Base-by-base conservation (phyloP, 2,329 filamentous ascomycete genomes). In the Calonectria henricotiae region DNA sequence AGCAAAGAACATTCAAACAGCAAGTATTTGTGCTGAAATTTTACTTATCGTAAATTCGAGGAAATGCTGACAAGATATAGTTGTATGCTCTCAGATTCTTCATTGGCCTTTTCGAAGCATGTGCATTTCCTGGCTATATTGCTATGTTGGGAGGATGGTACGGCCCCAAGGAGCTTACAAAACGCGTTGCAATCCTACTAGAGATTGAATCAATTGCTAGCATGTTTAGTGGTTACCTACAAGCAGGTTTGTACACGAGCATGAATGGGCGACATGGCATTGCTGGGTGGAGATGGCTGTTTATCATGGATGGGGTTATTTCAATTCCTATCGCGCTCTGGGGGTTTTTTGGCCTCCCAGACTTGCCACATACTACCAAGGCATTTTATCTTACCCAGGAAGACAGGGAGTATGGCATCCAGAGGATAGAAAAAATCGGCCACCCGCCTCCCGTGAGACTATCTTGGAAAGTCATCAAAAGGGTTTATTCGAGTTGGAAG, bases 171-270 rank as follows among this genome's bases (percentile, higher is more conserved):
- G 77, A 81, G 61, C 73, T 80, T 5, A 73, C 74, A 1, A 80
- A 81, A 61, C 62, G 80, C 7, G 73, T 77, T 8, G 79, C 79
- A 25, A 74, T 80, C 6, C 72, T 76, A n/a, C 39, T 61, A 2
- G 55, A 61, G 27, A 61, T 61, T n/a, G 71, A 77, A 25, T 76
- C 73, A 44, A 74, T 79, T 1, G 77, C 77, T 0, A 68, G 68
- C 7, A 79, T 79, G 77, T 79, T 79, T 64, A 75, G 70, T 0
- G 80, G 82, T 0, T 83, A 83, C 62, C 71, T 83, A 7, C 80
- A 83, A 72, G 81, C 82, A 0, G 81, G 78, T 0, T 78, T 84
- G 1, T 81, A 82, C 41, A 76, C 73, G n/a, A 76, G 77, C 20
- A 74, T 84, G 44, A 76, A 82, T 23, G 82, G 81, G 2, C 62